phyloP scores from a whole-genome alignment of 306 rosid genomes.

The Pyrus pyrifolia region DNA sequence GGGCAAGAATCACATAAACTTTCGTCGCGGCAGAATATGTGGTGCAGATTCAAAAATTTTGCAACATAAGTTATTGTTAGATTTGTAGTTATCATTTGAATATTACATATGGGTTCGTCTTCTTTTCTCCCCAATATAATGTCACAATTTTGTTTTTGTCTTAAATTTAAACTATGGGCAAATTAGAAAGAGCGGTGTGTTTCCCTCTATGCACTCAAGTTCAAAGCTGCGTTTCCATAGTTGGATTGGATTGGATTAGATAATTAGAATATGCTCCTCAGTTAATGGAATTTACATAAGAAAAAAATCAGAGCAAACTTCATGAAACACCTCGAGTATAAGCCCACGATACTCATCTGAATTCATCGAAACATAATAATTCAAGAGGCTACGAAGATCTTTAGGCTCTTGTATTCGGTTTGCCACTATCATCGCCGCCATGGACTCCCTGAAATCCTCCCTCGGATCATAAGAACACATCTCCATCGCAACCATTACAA shows the following conservation, averaged over 20 bases:
- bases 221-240: neutral
- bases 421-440: constrained; percentile 65
- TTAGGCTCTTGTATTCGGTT: constrained; percentile 60
- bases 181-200: no score
- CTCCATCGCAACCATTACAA: constrained; percentile 85
- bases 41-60: no score
- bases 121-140: no score
- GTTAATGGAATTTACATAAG: constrained; percentile 46
- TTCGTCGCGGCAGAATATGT: no score
- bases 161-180: no score
- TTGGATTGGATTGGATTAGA: no score
- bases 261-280: neutral
- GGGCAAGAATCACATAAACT: neutral
- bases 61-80: neutral
- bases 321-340: constrained; percentile 66
- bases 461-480: constrained; percentile 71
- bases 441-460: constrained; percentile 76
- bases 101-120: no score
- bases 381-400: constrained; percentile 75
- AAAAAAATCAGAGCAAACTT: constrained; percentile 74
- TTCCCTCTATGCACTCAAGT: no score
- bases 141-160: no score
- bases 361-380: constrained; percentile 84
- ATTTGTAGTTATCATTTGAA: no score
- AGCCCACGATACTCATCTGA: constrained; percentile 44